Conservation (phyloP, 2,329 filamentous ascomycete genomes). For the Cryphonectria carpinicola region DNA sequence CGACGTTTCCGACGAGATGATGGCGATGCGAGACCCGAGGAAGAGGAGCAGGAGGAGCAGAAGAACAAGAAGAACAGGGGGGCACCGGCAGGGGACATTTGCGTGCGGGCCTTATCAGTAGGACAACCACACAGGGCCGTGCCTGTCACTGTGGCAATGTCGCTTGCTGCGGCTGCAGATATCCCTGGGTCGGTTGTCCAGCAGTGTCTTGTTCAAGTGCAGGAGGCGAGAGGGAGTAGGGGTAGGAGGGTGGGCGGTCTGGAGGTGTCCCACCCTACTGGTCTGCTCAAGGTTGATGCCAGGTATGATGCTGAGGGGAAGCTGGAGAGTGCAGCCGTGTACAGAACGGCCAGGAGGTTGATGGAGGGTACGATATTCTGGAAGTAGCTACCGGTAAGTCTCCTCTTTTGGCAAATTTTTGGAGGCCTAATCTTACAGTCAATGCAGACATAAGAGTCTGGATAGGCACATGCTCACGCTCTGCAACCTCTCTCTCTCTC, state of each 20-base stretch:
- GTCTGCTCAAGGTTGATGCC: constrained; percentile 50
- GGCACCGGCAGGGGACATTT: constrained; percentile 37
- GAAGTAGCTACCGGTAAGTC: not conserved
- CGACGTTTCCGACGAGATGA: not conserved
- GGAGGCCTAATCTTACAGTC: too few species aligned
- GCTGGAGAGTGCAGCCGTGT: constrained; percentile 49
- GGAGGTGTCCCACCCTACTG: constrained; percentile 53
- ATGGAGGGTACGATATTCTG: constrained; percentile 55
- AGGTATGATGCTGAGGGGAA: constrained; percentile 41
- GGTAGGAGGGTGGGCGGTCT: constrained; percentile 32
- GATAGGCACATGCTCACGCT: not conserved
- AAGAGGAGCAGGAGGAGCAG: not conserved
- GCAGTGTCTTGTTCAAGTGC: constrained; percentile 33
- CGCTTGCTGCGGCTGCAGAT: constrained; percentile 44
- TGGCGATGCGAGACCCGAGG: not conserved
- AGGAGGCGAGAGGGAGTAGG: constrained; percentile 22
- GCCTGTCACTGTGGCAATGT: constrained; percentile 46
- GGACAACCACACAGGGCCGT: constrained; percentile 49
- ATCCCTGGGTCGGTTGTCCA: constrained; percentile 48
- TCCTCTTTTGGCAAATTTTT: too few species aligned
- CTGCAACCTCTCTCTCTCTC: not conserved
- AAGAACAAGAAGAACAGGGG: constrained; percentile 18
- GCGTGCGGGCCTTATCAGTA: constrained; percentile 52
- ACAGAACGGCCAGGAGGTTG: constrained; percentile 52
- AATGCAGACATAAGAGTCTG: not conserved